phyloP scores from a whole-genome alignment of 345 rosid species.

The Camelina sativa region DNA sequence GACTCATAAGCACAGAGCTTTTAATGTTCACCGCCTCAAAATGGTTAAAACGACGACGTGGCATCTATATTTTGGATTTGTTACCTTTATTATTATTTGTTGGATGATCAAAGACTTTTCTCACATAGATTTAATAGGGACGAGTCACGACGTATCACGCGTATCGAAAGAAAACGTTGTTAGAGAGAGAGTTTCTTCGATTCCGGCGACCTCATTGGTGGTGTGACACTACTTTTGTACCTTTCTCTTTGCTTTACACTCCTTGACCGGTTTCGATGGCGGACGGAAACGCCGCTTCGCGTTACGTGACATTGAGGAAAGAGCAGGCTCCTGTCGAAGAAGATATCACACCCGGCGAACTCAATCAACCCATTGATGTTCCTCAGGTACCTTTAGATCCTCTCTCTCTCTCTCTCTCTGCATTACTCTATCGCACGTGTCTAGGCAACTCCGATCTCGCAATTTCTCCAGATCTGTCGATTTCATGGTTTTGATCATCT shows the following conservation, averaged over 20 bases:
- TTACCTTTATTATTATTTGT: neutral
- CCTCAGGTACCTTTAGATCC: constrained; percentile 59
- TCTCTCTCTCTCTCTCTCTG: constrained; percentile 6
- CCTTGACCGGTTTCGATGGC: constrained; percentile 55
- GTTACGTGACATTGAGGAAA: constrained; percentile 68
- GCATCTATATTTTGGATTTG: neutral
- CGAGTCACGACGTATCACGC: constrained; percentile 38
- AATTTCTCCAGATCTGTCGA: constrained; percentile 36
- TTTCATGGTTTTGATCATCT: neutral
- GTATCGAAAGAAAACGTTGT: constrained; percentile 25
- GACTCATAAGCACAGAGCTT: neutral
- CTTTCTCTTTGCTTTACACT: neutral
- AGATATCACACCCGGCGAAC: constrained; percentile 87
- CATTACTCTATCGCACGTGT: constrained; percentile 19
- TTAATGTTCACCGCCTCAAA: neutral
- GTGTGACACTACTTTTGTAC: neutral
- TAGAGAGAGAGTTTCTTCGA: constrained; percentile 11
- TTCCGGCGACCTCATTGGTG: constrained; percentile 22
- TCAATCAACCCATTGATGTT: constrained; percentile 87
- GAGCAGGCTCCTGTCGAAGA: constrained; percentile 70
- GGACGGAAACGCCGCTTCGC: constrained; percentile 59
- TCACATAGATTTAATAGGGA: neutral
- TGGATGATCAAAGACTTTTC: neutral
- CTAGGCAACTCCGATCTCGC: constrained; percentile 19
- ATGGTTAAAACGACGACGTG: constrained; percentile 37